These are phyloP conservation scores for Spathaspora gorwiae DNA, from an alignment of 805 yeast species.

Conservation along the genomic window DNA sequence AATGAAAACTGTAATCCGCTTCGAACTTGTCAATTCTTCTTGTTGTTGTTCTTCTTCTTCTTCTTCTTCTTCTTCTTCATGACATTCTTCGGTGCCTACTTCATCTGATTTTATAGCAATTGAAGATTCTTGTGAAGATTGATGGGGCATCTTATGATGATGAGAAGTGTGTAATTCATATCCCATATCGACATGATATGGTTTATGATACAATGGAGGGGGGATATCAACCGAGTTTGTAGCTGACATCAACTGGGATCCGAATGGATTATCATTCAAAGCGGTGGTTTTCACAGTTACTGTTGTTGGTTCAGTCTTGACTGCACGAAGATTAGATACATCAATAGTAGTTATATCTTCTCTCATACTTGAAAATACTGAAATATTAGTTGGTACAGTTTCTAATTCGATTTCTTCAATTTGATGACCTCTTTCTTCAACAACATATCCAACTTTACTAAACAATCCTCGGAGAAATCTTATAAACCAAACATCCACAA, in stretches of 20 bases:
- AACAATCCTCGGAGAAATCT: constrained; percentile 18
- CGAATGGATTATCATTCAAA: constrained; percentile 15
- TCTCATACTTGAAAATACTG: constrained; percentile 20
- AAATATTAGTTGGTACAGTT: constrained; percentile 5
- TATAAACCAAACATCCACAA: constrained; percentile 41
- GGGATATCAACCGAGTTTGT: not conserved
- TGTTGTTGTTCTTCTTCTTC: constrained; percentile 4
- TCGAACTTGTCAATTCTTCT: constrained; percentile 8
- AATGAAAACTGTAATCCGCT: constrained; percentile 30
- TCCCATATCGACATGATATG: not conserved
- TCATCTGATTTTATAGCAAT: not conserved
- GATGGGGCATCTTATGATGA: not conserved
- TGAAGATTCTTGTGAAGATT: not conserved
- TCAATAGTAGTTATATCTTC: constrained; percentile 40
- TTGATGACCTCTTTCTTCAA: constrained; percentile 7
- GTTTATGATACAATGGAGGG: not conserved
- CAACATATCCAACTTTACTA: constrained; percentile 4
- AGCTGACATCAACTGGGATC: not conserved
- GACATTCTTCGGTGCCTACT: constrained; percentile 2
- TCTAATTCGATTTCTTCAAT: constrained; percentile 16
- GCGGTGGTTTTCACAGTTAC: not conserved
- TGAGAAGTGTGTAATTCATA: not conserved
- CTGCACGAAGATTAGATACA: constrained; percentile 13
- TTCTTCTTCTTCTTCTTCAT: constrained; percentile 7
- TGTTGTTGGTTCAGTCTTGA: constrained; percentile 11